A percentile compares a stretch with the other conserved stretches of the same genome.
Conservation (phyloP, 2,329 filamentous ascomycete species). For the Apiospora saccharicola region DNA sequence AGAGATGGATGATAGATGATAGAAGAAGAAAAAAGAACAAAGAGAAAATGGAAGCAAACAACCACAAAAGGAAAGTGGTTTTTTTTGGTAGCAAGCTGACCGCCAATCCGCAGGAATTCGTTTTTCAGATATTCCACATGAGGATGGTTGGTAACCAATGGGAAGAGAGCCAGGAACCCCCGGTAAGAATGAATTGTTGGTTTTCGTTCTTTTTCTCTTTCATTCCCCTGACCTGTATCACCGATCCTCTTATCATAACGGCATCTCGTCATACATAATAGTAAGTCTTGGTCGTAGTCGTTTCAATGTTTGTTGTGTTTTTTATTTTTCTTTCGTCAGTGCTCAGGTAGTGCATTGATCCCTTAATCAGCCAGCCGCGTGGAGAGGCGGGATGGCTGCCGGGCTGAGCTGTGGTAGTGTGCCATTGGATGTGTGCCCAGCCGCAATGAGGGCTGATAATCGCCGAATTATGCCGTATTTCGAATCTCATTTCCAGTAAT, state of each 20-base stretch:
- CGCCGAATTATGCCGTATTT: neutral
- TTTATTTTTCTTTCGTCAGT: neutral
- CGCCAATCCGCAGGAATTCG: neutral
- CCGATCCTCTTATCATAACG: neutral
- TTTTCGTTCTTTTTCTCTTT: conserved; percentile 13
- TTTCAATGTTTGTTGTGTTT: conserved; percentile 5
- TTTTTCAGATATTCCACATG: conserved; percentile 18
- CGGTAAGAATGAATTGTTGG: neutral
- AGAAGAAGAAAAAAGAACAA: conserved; percentile 6
- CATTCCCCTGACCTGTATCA: neutral
- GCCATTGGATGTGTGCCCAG: neutral
- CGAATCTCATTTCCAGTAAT: neutral
- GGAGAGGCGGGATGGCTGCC: neutral
- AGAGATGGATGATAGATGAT: neutral
- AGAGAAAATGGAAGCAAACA: neutral
- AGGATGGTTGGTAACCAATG: neutral
- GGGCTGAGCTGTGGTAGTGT: neutral
- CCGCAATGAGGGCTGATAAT: neutral
- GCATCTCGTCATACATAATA: neutral
- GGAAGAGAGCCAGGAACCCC: conserved; percentile 18
- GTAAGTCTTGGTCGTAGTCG: neutral
- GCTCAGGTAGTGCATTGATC: neutral
- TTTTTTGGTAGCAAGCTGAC: conserved; percentile 3
- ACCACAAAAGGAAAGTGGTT: neutral
- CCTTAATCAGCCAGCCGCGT: neutral